Base-by-base conservation (phyloP, 495 filamentous ascomycete genomes). In the Penicillium silybi region DNA sequence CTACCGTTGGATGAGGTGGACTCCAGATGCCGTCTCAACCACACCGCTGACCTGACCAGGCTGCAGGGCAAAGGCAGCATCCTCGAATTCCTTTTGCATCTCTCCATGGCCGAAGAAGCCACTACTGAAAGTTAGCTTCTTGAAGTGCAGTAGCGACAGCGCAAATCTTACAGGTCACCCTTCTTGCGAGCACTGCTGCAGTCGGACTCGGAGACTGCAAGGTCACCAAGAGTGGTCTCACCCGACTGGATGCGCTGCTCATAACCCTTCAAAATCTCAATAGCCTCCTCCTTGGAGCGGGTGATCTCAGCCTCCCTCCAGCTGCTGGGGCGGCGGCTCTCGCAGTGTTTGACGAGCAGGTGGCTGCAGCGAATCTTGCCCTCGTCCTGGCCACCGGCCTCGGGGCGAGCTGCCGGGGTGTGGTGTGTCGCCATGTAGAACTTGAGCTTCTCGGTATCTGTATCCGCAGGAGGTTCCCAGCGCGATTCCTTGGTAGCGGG, bases 51-150 rank as follows among this genome's bases (percentile, higher is more conserved):
- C 82, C 67, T 97, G 84, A 18, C 90, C 90, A 0, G 85, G 85
- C 65, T 90, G 81, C 27, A 98, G 72, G 13, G 84, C 84, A 73
- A 97, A 97, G 4, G 92, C 86, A 0, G 91, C 90, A 26, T 96
- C 90, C 69, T 97, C 93, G 57, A 98, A 98, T 71, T 97, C 93
- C 76, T 92, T 96, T 64, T 98, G 93, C 93, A 98, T 98, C 60
- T 98, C 93, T 5, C 89, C 87, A 49, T 73, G 83, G 19, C 89
- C 90, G 63, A 98, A 98, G 68, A 90, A 96, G 1, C 93, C 93
- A 42, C 86, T 89, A 43, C 5, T 51, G 42, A 53, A 34, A 17
- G 49, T 73, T 54, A 76, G 67, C 35, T 18, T 15, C 17, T 3
- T 16, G 8, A 20, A 27, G 18, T 22, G 4, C 8, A n/a, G 10